Percentiles rank a stretch among this genome's conserved stretches.
phyloP scores from a whole-genome alignment of 805 yeast genomes.

The Lachancea nothofagi region DNA sequence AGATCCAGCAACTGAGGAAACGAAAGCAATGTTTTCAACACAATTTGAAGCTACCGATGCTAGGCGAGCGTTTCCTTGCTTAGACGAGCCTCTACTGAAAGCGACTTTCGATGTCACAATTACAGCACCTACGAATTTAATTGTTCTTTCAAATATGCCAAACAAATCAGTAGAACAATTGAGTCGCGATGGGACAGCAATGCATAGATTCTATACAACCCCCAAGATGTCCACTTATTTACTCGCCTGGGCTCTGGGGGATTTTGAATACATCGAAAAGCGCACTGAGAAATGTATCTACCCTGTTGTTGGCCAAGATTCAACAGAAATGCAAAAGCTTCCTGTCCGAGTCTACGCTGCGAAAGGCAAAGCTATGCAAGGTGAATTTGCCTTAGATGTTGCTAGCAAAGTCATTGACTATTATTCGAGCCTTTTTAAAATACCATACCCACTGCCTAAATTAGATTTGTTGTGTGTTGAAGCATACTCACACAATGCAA shows the following conservation, averaged over 20 bases:
- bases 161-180: conserved; percentile 38
- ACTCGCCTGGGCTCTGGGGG: conserved; percentile 70
- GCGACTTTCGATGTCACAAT: conserved; percentile 58
- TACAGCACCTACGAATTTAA: conserved; percentile 45
- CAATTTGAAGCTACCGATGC: conserved; percentile 71
- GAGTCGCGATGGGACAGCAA: conserved; percentile 36
- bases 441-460: conserved; percentile 75
- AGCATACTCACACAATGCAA: conserved; percentile 78
- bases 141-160: conserved; percentile 67
- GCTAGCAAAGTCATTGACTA: conserved; percentile 62
- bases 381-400: conserved; percentile 55
- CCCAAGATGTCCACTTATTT: conserved; percentile 70
- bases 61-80: conserved; percentile 71
- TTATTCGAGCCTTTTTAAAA: conserved; percentile 60
- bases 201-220: conserved; percentile 54
- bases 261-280: conserved; percentile 55
- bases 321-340: conserved; percentile 33
- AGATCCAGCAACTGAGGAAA: conserved; percentile 36
- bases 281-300: conserved; percentile 33
- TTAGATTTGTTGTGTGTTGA: conserved; percentile 68
- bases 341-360: conserved; percentile 70
- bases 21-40: conserved; percentile 28
- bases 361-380: conserved; percentile 47
- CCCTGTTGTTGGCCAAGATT: conserved; percentile 14
- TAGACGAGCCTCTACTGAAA: conserved; percentile 67